A percentile compares a stretch with the other conserved stretches of the same genome.
phyloP scores from a whole-genome alignment of 1,284 basidiomycete genomes.

The Ustilago tritici region DNA sequence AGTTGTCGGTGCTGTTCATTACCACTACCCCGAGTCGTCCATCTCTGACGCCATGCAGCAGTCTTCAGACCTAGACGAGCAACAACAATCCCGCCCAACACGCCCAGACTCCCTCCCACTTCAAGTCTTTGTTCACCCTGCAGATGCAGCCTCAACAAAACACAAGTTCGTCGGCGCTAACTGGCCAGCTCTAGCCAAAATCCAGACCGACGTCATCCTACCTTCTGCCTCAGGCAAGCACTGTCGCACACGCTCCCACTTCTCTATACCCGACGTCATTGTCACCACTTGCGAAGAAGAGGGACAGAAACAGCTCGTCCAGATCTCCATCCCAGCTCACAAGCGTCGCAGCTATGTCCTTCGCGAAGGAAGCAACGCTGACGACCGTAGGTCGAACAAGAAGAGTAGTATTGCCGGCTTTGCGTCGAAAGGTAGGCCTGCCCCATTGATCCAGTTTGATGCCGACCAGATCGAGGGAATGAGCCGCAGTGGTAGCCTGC shows the following conservation, averaged over 20 bases:
- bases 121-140: conserved; percentile 8
- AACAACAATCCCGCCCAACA: conserved; percentile 5
- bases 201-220: conserved; percentile 13
- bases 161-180: neutral
- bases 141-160: neutral
- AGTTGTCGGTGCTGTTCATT: conserved; percentile 6
- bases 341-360: conserved; percentile 49
- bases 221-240: conserved; percentile 18
- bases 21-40: conserved; percentile 16
- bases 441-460: conserved; percentile 33
- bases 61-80: neutral
- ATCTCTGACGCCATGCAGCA: neutral
- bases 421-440: conserved; percentile 14
- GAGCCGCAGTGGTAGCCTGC: conserved; percentile 14
- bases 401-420: conserved; percentile 17
- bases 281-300: conserved; percentile 59
- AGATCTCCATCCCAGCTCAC: conserved; percentile 45
- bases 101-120: conserved; percentile 25
- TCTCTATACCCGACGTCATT: conserved; percentile 61
- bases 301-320: conserved; percentile 47
- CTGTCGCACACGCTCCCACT: conserved; percentile 54
- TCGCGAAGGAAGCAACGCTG: neutral
- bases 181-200: conserved; percentile 1
- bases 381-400: conserved; percentile 10
- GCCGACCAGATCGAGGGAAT: conserved; percentile 25